These are phyloP conservation scores for Trichosporon sp. DNA, from an alignment of 1,284 basidiomycete species.

Conservation along the genomic window DNA sequence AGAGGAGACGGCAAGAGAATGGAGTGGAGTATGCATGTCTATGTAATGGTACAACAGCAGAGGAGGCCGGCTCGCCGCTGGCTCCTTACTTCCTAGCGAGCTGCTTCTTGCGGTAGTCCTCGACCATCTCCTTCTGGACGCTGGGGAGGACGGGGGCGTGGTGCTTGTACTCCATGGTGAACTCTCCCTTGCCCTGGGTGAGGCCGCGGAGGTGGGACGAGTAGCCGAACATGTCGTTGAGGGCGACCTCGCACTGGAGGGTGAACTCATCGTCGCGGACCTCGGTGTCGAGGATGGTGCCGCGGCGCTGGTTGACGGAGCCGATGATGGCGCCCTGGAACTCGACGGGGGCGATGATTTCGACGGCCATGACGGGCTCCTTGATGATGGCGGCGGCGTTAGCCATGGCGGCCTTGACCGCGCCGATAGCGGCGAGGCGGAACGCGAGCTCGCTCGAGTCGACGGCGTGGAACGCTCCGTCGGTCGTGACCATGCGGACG, in stretches of 20 bases:
- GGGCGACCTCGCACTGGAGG: conserved; percentile 79
- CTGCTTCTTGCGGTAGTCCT: conserved; percentile 58
- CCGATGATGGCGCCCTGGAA: conserved; percentile 98
- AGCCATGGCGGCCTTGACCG: conserved; percentile 86
- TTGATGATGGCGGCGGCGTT: conserved; percentile 76
- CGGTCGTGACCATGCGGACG: conserved; percentile 83
- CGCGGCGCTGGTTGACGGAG: conserved; percentile 85
- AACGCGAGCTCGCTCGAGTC: conserved; percentile 98
- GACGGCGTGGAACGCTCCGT: conserved; percentile 89
- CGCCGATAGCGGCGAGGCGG: conserved; percentile 81
- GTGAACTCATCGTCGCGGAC: conserved; percentile 97
- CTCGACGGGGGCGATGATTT: conserved; percentile 91
- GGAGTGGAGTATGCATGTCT: conserved; percentile 19
- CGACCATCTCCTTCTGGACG: conserved; percentile 76
- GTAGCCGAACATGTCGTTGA: conserved; percentile 99
- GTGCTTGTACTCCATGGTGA: conserved; percentile 92
- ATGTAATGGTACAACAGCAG: conserved; percentile 9
- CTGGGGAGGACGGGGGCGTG: conserved; percentile 85
- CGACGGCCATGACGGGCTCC: conserved; percentile 98
- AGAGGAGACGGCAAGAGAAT: not conserved
- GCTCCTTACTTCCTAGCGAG: not conserved
- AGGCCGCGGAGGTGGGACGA: conserved; percentile 84
- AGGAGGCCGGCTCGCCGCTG: not conserved
- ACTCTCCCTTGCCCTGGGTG: conserved; percentile 95
- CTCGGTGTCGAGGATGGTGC: conserved; percentile 94